These are phyloP conservation scores for Perkinsus chesapeaki DNA, from an alignment of 169 alveolate species.

Conservation along the genomic window DNA sequence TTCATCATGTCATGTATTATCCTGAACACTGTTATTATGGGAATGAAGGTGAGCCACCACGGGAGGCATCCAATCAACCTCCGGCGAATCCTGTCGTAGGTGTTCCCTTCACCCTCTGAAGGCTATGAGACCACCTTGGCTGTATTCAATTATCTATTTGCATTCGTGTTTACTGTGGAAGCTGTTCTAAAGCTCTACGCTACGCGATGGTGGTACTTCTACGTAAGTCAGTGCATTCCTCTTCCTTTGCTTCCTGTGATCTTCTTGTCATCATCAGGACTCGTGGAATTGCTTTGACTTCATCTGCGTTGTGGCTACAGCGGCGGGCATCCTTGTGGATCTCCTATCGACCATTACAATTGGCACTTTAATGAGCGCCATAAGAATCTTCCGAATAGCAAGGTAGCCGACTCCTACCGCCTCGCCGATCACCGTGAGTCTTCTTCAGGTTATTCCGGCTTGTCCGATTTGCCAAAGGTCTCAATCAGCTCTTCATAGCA, in stretches of 20 bases:
- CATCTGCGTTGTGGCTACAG: conserved; percentile 6
- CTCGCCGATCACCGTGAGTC: neutral
- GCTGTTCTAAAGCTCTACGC: conserved; percentile 20
- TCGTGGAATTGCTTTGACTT: conserved; percentile 29
- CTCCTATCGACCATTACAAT: conserved; percentile 7
- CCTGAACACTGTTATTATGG: conserved; percentile 11
- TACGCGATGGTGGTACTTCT: conserved; percentile 20
- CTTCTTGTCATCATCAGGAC: neutral
- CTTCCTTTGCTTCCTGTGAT: neutral
- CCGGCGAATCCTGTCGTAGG: neutral
- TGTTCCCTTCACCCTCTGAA: neutral
- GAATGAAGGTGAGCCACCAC: conserved; percentile 1
- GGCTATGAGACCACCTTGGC: neutral
- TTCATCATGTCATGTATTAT: conserved; percentile 11
- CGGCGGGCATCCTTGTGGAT: neutral
- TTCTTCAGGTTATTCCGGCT: conserved; percentile 16
- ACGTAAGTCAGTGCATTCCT: neutral
- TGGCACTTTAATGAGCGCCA: neutral
- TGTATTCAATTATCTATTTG: conserved; percentile 17
- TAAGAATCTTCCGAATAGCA: neutral
- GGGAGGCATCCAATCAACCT: too few species aligned
- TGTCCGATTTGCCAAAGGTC: conserved; percentile 17
- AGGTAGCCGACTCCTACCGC: neutral
- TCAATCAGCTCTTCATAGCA: conserved; percentile 19
- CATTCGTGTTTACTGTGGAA: conserved; percentile 9